Evolutionary conservation across 179 eudicot genomes (phyloP).

Genomic region (Patellifolia procumbens): DNA sequence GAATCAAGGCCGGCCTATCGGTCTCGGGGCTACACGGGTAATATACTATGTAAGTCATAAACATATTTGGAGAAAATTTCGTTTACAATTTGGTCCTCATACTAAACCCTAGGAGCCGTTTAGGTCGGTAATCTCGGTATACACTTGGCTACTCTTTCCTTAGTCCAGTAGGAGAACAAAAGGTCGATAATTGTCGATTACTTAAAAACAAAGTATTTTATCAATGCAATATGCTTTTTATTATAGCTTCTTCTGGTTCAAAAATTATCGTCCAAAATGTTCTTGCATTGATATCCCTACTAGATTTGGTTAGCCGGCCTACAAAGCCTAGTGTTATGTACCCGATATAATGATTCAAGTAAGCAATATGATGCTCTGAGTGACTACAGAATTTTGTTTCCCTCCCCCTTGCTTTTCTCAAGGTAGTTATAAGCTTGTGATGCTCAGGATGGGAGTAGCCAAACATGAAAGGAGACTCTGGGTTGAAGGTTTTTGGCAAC

Average conservation of each 20-base stretch:
- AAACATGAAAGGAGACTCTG: too few relatives aligned
- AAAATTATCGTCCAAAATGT: not conserved
- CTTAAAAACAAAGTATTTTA: too few relatives aligned
- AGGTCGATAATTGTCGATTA: not conserved
- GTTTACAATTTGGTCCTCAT: not conserved
- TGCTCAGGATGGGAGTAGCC: too few relatives aligned
- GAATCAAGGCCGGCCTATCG: too few relatives aligned
- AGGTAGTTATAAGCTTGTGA: too few relatives aligned
- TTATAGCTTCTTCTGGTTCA: not conserved
- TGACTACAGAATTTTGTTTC: too few relatives aligned
- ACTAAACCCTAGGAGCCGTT: not conserved
- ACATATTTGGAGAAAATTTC: not conserved
- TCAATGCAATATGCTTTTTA: not conserved
- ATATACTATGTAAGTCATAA: too few relatives aligned
- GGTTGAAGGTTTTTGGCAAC: too few relatives aligned
- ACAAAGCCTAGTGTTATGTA: not conserved
- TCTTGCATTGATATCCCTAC: not conserved
- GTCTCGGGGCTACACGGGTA: too few relatives aligned
- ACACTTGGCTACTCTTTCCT: not conserved
- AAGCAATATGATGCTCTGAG: not conserved
- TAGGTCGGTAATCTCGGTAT: not conserved
- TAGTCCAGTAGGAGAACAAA: too few relatives aligned
- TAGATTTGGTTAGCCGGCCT: not conserved
- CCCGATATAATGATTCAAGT: not conserved
- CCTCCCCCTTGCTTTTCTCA: too few relatives aligned